Evolutionary conservation across 2,329 filamentous ascomycete genomes (phyloP).

Genomic region (Penicillium sp.): DNA sequence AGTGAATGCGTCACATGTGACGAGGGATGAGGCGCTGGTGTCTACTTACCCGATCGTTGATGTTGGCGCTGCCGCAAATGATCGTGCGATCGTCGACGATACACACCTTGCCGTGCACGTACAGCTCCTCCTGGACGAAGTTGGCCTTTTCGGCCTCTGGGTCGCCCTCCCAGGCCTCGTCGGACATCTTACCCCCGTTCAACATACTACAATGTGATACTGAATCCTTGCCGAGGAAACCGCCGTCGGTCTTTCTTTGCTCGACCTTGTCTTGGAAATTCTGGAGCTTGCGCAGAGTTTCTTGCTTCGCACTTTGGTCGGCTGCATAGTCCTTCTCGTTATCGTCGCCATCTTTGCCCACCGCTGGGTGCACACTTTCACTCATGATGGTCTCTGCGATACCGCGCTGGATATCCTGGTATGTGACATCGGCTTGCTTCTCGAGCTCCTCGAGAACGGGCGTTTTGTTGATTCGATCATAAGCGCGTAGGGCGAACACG

Average conservation of each 20-base stretch:
- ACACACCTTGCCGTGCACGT: slow-evolving; percentile 83
- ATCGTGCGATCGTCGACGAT: slow-evolving; percentile 81
- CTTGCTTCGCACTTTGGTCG: slow-evolving; percentile 38
- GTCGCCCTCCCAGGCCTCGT: slow-evolving; percentile 75
- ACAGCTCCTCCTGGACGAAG: slow-evolving; percentile 94
- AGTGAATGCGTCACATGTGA: background rate
- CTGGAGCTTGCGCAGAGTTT: slow-evolving; percentile 24
- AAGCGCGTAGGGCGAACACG: slow-evolving; percentile 89
- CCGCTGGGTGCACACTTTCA: slow-evolving; percentile 60
- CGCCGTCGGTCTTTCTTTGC: slow-evolving; percentile 22
- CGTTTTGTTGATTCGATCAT: slow-evolving; percentile 87
- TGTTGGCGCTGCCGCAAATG: slow-evolving; percentile 74
- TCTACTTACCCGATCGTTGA: slow-evolving; percentile 59
- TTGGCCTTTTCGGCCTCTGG: slow-evolving; percentile 76
- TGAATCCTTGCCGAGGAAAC: slow-evolving; percentile 48
- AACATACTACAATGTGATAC: slow-evolving; percentile 83
- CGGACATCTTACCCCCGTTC: slow-evolving; percentile 60
- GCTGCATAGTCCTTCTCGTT: slow-evolving; percentile 42
- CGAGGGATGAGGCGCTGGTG: background rate
- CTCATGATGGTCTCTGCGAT: slow-evolving; percentile 87
- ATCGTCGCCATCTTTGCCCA: slow-evolving; percentile 48
- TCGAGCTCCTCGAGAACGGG: slow-evolving; percentile 71
- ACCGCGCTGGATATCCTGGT: slow-evolving; percentile 82
- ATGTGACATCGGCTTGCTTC: slow-evolving; percentile 76
- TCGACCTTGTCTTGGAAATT: slow-evolving; percentile 45